Base-by-base conservation (phyloP, 139 green algal species). In the Astrephomene gubernaculifera region DNA sequence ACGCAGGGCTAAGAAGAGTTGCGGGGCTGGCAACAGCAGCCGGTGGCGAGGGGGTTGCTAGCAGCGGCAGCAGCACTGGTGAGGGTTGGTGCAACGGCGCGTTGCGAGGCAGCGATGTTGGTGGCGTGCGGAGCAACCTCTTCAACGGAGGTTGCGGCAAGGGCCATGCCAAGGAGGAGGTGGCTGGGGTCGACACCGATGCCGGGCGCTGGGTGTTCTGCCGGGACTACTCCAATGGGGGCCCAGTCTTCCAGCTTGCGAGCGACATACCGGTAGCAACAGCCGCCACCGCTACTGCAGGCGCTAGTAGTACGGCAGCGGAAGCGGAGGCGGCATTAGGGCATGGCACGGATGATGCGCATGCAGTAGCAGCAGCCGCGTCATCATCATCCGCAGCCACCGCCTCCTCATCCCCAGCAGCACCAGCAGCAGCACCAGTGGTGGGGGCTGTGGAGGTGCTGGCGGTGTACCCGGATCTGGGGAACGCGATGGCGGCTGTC, bases 191-290 rank as follows among this genome's bases (percentile, higher is more conserved):
- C 4, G 70, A 25, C 41, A 52, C 43, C 29, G 41, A 49, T 19
- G 60, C n/a, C n/a, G n/a, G n/a, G n/a, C n/a, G 41, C 0, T 95
- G 89, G 91, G 38, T 67, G 25, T 44, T 39, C 31, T 90, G 72
- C 24, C 9, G 39, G 0, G 94, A 96, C 88, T 96, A 96, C 80
- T 87, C 84, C 74, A 96, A 96, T 81, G 94, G 94, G 19, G 94
- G 94, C 1, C 93, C 94, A 0, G 68, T 85, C 2, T 96, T 95
- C 36, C 1, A 3, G 52, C 81, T 31, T n/a, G n/a, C n/a, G n/a
- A n/a, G n/a, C n/a, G n/a, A n/a, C n/a, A n/a, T n/a, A 43, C 36
- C 17, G 19, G 1, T 17, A 41, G 1, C 72, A 25, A 64, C 45
- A 45, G 65, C 2, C n/a, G 36, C 19, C 2, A 22, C 19, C 12